Evolutionary conservation across 257 asterid genomes (phyloP).

Genomic region (Nicotiana sylvestris): DNA sequence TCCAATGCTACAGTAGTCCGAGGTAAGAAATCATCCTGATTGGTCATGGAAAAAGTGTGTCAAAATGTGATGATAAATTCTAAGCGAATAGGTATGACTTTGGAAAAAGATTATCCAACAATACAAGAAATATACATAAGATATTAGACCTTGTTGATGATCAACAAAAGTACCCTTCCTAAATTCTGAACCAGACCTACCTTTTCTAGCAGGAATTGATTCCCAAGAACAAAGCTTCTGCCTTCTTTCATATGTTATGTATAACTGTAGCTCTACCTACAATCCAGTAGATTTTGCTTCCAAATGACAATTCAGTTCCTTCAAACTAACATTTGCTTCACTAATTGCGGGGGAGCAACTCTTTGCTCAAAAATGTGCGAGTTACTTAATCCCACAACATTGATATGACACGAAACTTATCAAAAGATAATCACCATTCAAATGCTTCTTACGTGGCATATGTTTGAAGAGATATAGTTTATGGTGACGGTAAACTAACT

Average conservation of each 20-base stretch:
- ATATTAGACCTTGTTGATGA: background rate
- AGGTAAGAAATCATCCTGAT: slow-evolving; percentile 98
- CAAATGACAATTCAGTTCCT: background rate
- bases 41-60: slow-evolving; percentile 9
- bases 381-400: background rate
- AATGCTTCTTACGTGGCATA: background rate
- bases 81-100: background rate
- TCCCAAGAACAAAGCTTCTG: background rate
- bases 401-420: background rate
- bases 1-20: slow-evolving; percentile 93
- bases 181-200: background rate
- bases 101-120: background rate
- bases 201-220: background rate
- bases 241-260: background rate
- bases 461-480: background rate
- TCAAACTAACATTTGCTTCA: slow-evolving; percentile 3
- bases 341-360: background rate
- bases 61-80: slow-evolving; percentile 2
- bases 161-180: background rate
- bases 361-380: background rate
- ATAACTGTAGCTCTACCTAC: background rate
- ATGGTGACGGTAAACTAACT: background rate
- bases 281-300: background rate
- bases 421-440: background rate
- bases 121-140: background rate